Conservation (phyloP, 2,329 filamentous ascomycete species). For the Penicillium sp. region DNA sequence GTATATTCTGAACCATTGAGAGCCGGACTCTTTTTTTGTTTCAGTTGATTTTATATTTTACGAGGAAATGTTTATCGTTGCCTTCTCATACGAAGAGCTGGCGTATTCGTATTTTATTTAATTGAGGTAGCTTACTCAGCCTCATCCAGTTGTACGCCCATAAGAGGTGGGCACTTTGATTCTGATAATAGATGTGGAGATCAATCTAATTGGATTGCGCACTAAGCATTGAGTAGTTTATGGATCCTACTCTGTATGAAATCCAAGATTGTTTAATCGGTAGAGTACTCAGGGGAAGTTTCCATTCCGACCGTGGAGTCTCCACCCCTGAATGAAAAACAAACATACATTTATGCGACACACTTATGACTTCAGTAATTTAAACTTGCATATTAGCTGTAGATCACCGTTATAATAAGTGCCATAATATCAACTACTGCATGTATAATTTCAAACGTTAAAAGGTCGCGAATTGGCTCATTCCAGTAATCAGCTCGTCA, state of each 20-base stretch:
- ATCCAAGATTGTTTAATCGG: background rate
- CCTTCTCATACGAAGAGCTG: background rate
- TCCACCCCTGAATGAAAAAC: background rate
- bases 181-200: background rate
- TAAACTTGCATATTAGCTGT: background rate
- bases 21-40: too few species aligned
- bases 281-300: background rate
- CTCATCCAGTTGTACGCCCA: background rate
- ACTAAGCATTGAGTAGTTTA: background rate
- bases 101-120: background rate
- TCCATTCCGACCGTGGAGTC: background rate
- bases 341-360: background rate
- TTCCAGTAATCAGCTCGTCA: background rate
- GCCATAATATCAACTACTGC: background rate
- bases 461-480: background rate
- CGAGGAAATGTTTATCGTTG: too few species aligned
- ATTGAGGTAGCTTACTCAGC: background rate
- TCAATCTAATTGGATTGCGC: background rate
- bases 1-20: too few species aligned
- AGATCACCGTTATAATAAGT: background rate
- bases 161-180: background rate
- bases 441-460: background rate
- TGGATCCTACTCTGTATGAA: background rate
- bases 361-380: background rate
- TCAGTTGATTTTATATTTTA: too few species aligned